Percentiles rank a stretch among this genome's conserved stretches.
These are phyloP conservation scores for Aspergillus carlsbadensis DNA, from an alignment of 495 filamentous ascomycete genomes.

Conservation along the genomic window DNA sequence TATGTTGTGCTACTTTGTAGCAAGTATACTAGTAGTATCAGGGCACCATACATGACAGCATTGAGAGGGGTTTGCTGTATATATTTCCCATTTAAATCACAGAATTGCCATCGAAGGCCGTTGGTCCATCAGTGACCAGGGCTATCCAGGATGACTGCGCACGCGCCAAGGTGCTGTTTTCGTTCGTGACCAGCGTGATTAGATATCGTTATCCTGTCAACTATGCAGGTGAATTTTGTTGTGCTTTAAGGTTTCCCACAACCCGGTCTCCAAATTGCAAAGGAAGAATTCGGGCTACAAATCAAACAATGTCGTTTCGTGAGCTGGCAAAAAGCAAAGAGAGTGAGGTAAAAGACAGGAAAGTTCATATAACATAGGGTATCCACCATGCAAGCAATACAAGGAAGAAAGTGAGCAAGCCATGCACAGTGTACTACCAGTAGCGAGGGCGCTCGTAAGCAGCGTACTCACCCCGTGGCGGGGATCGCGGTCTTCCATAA, in stretches of 20 bases:
- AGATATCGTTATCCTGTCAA: conserved; percentile 15
- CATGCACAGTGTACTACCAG: conserved; percentile 35
- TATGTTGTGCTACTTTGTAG: no score
- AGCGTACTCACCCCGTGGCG: conserved; percentile 42
- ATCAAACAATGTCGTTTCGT: conserved; percentile 5
- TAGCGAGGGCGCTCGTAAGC: conserved; percentile 48
- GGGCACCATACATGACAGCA: no score
- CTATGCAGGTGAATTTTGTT: conserved; percentile 3
- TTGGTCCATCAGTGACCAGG: conserved; percentile 7
- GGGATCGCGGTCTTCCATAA: conserved; percentile 45
- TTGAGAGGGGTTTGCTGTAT: neutral
- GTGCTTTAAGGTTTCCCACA: conserved; percentile 5
- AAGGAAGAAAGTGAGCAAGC: conserved; percentile 9
- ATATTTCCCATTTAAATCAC: no score
- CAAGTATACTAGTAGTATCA: no score
- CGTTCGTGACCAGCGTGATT: conserved; percentile 7
- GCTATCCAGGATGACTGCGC: conserved; percentile 8
- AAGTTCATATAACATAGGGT: conserved; percentile 22
- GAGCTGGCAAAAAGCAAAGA: conserved; percentile 4
- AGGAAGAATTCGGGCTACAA: conserved; percentile 2
- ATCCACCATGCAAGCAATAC: conserved; percentile 23
- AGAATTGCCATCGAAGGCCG: neutral
- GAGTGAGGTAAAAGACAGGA: conserved; percentile 2
- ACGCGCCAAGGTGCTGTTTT: neutral
- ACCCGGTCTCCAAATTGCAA: conserved; percentile 6